Evolutionary conservation across 352 stramenopile species (phyloP).

Genomic region (Phytophthora megakarya): DNA sequence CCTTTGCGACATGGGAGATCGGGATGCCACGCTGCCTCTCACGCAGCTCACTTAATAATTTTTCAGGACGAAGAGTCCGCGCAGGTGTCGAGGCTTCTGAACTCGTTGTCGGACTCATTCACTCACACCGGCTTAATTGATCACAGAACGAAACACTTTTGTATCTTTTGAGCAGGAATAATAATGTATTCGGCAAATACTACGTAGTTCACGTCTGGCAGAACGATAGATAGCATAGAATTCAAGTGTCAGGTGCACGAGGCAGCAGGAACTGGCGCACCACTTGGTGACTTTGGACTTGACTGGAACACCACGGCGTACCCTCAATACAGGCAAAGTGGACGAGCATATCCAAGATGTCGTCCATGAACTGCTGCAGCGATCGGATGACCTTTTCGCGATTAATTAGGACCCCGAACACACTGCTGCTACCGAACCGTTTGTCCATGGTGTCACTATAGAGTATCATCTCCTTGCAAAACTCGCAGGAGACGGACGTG

Average conservation of each 20-base stretch:
- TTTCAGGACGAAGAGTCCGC: conserved; percentile 27
- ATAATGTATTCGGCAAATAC: conserved; percentile 24
- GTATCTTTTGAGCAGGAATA: conserved; percentile 15
- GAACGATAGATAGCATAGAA: conserved; percentile 10
- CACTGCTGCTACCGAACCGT: conserved; percentile 15
- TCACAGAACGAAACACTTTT: not conserved
- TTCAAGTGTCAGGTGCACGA: conserved; percentile 5
- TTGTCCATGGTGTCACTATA: conserved; percentile 29
- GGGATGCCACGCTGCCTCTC: conserved; percentile 36
- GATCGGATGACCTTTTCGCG: conserved; percentile 26
- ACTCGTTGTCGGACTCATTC: conserved; percentile 26
- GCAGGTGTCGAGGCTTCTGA: conserved; percentile 29
- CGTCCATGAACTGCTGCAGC: conserved; percentile 34
- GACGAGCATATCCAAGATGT: conserved; percentile 27
- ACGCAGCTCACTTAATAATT: conserved; percentile 31
- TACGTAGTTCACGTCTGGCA: conserved; percentile 7
- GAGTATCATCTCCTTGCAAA: conserved; percentile 42
- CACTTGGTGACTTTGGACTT: conserved; percentile 34
- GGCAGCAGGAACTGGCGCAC: conserved; percentile 31
- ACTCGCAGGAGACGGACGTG: conserved; percentile 33
- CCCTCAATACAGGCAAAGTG: conserved; percentile 17
- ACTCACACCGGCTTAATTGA: conserved; percentile 1
- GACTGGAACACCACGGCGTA: conserved; percentile 33
- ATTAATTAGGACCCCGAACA: conserved; percentile 17
- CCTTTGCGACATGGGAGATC: conserved; percentile 26